Conservation (phyloP, 2,329 filamentous ascomycete genomes). For the Trichoderma sp. region DNA sequence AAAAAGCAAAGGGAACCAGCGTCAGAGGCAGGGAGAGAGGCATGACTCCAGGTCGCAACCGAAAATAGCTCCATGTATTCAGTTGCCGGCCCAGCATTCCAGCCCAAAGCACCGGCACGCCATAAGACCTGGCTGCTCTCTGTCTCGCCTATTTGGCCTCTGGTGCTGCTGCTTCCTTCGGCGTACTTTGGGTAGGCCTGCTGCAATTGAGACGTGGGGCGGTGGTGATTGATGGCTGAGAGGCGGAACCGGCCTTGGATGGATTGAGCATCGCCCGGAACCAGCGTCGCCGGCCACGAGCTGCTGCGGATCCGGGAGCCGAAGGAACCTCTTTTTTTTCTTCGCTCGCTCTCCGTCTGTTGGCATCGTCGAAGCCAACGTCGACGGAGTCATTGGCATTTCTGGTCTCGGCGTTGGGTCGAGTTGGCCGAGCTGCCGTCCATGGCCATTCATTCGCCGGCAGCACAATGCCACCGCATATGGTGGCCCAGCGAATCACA, state of each 20-base stretch:
- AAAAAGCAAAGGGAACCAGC: not conserved
- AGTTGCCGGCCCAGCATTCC: slow-evolving; percentile 9
- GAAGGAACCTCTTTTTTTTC: not conserved
- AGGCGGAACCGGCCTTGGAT: slow-evolving; percentile 20
- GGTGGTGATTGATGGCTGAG: not conserved
- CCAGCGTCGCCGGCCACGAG: slow-evolving; percentile 24
- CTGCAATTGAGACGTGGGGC: slow-evolving; percentile 10
- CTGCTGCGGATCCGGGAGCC: slow-evolving; percentile 21
- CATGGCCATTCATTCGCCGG: slow-evolving; percentile 16
- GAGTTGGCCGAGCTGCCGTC: slow-evolving; percentile 5
- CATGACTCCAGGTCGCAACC: not conserved
- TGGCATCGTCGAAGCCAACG: not conserved
- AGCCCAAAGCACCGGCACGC: slow-evolving; percentile 11
- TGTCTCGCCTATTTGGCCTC: slow-evolving; percentile 24
- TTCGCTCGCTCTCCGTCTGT: not conserved
- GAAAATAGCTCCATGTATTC: slow-evolving; percentile 2
- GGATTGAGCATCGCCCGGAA: slow-evolving; percentile 11
- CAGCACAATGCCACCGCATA: slow-evolving; percentile 5
- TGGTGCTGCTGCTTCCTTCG: slow-evolving; percentile 5
- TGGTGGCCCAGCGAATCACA: slow-evolving; percentile 10
- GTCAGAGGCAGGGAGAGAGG: not conserved
- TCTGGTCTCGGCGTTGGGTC: slow-evolving; percentile 18
- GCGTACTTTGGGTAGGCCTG: not conserved
- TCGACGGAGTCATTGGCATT: slow-evolving; percentile 3
- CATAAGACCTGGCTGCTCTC: not conserved